Conservation (phyloP, 768 basidiomycete species). For the Agaricus subrufescens region DNA sequence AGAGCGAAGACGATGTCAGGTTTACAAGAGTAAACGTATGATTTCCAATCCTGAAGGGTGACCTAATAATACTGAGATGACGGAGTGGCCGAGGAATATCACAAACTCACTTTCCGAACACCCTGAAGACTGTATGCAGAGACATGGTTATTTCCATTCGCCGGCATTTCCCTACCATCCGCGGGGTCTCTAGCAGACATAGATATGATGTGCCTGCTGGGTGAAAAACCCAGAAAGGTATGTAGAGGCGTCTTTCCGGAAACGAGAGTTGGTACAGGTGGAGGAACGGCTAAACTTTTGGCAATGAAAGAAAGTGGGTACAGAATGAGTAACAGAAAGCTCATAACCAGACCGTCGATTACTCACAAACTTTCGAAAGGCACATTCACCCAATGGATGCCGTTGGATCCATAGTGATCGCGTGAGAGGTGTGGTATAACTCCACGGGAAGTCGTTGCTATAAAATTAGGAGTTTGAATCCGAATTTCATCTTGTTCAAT, state of each 20-base stretch:
- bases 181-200: conserved; percentile 63
- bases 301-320: background rate
- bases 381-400: conserved; percentile 61
- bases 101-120: conserved; percentile 54
- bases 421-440: conserved; percentile 69
- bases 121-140: conserved; percentile 61
- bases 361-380: conserved; percentile 84
- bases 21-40: conserved; percentile 43
- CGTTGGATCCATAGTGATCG: conserved; percentile 48
- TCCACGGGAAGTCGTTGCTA: conserved; percentile 67
- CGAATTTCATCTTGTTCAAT: conserved; percentile 20
- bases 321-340: conserved; percentile 4
- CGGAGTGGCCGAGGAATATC: background rate
- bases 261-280: conserved; percentile 64
- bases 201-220: conserved; percentile 44
- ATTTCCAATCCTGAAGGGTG: conserved; percentile 48
- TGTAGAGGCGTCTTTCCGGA: conserved; percentile 54
- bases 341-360: background rate
- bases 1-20: conserved; percentile 74
- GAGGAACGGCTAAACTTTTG: conserved; percentile 55
- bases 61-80: conserved; percentile 33
- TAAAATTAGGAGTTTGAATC: conserved; percentile 56
- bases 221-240: conserved; percentile 53
- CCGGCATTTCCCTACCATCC: conserved; percentile 63
- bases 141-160: conserved; percentile 59